Conservation (phyloP, 768 basidiomycete genomes). For the Kwoniella heveanensis region DNA sequence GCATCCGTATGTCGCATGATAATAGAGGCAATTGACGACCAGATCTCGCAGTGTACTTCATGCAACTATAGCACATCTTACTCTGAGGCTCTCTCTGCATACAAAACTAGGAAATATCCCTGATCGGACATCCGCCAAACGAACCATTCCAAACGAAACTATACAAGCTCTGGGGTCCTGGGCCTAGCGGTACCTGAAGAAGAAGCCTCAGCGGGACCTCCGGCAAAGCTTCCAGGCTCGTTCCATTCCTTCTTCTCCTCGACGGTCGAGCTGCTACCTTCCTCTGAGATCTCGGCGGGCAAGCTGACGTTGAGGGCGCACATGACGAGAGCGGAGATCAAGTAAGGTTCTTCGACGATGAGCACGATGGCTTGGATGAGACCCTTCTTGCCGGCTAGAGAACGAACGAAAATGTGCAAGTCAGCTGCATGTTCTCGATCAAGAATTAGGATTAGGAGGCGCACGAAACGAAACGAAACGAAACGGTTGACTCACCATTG, state of each 20-base stretch:
- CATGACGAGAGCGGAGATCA: slow-evolving; percentile 31
- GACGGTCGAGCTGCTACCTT: background rate
- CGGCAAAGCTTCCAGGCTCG: slow-evolving; percentile 16
- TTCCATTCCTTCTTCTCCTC: slow-evolving; percentile 23
- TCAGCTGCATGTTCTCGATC: background rate
- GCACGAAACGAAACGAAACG: too few species aligned
- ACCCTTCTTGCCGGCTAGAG: slow-evolving; percentile 26
- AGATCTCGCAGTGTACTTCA: too few species aligned
- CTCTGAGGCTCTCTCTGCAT: background rate
- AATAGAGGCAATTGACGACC: too few species aligned
- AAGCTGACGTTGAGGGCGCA: slow-evolving; percentile 26
- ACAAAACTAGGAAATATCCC: background rate
- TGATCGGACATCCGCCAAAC: too few species aligned
- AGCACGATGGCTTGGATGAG: slow-evolving; percentile 33
- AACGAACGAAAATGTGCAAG: background rate
- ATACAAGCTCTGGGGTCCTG: slow-evolving; percentile 9
- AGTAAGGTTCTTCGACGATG: slow-evolving; percentile 35
- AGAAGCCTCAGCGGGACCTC: slow-evolving; percentile 1
- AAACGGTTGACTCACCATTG: slow-evolving; percentile 22
- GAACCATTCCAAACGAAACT: background rate
- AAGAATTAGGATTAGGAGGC: too few species aligned
- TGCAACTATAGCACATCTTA: too few species aligned
- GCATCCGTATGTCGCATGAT: too few species aligned
- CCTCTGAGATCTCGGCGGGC: slow-evolving; percentile 13
- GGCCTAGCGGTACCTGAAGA: background rate